Evolutionary conservation across 2,329 filamentous ascomycete genomes (phyloP), one percentile per base, ranked within the genome.

Genomic region (Hirsutella rhossiliensis): DNA sequence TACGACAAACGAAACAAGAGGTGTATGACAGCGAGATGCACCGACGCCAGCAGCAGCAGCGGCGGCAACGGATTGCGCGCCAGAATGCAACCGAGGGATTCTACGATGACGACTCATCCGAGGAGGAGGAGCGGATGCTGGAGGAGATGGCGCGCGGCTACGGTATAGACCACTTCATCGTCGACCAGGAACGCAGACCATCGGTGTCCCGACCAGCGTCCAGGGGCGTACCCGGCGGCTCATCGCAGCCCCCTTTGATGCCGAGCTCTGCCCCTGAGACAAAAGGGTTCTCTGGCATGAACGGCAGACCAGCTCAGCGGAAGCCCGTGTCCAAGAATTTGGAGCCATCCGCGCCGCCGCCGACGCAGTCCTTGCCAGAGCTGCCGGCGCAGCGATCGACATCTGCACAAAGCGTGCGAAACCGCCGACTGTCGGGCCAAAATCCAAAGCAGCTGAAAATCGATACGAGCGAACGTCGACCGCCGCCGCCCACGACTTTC

Each of bases 141-240:
- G 90, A 96, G 48, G 87, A 95, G 59, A 87, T 97, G 75, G 88
- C 86, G 0, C 79, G 77, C 50, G 87, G 84, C 43, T 90, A 88
- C 60, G 76, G 81, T 44, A 80, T 92, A 56, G 86, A 90, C 45
- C 84, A 89, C 45, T 94, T 94, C 56, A 75, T 86, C 46, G 84
- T 89, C 56, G 48, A 46, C 17, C 43, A 48, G 13, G 48, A 48
- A 13, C 42, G 45, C 74, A 86, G 82, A 17, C 54, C 78, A 15
- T 73, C 80, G 23, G 62, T 86, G 3, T 39, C 40, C 9, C 47
- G 43, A 9, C 45, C 28, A n/a, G 45, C 37, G n/a, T 90, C 86
- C 1, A 94, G 84, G 65, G 79, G 78, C 13, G 75, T 82, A 51
- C 88, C 85, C n/a, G 76, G 76, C 44, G 78, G 78, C 48, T 87